phyloP scores from a whole-genome alignment of 805 yeast genomes.

The Ogataea corticis region DNA sequence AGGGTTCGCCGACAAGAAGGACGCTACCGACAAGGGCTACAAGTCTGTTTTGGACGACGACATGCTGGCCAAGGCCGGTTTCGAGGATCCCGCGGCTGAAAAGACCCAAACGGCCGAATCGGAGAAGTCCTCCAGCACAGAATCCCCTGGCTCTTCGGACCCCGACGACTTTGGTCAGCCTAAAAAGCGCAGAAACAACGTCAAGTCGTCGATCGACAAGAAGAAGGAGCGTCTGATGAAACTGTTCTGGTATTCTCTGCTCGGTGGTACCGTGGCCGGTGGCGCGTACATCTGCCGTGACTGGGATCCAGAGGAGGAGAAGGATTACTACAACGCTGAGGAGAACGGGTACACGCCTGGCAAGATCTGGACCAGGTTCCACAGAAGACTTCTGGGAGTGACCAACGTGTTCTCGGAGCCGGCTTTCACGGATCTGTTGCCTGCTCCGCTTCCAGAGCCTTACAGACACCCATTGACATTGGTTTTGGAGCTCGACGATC shows the following conservation, averaged over 20 bases:
- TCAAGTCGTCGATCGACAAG: constrained; percentile 67
- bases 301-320: constrained; percentile 79
- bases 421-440: constrained; percentile 86
- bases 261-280: constrained; percentile 55
- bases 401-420: constrained; percentile 90
- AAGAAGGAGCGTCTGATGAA: constrained; percentile 84
- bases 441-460: constrained; percentile 88
- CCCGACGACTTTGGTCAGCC: constrained; percentile 36
- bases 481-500: constrained; percentile 85
- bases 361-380: constrained; percentile 67
- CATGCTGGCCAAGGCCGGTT: constrained; percentile 76
- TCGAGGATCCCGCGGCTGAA: constrained; percentile 3
- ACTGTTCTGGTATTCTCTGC: constrained; percentile 60
- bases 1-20: constrained; percentile 26
- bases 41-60: constrained; percentile 76
- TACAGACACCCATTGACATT: constrained; percentile 90
- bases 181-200: constrained; percentile 52
- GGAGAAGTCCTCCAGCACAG: background rate
- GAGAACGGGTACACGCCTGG: constrained; percentile 71
- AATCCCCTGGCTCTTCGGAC: constrained; percentile 4
- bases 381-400: constrained; percentile 68
- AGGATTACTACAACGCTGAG: constrained; percentile 38
- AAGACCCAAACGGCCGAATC: constrained; percentile 11
- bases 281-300: constrained; percentile 73
- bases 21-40: constrained; percentile 26